Percentiles rank a stretch among this genome's conserved stretches.
Evolutionary conservation across 148 eudicot genomes (phyloP).

Genomic region (Cornus controversa): DNA sequence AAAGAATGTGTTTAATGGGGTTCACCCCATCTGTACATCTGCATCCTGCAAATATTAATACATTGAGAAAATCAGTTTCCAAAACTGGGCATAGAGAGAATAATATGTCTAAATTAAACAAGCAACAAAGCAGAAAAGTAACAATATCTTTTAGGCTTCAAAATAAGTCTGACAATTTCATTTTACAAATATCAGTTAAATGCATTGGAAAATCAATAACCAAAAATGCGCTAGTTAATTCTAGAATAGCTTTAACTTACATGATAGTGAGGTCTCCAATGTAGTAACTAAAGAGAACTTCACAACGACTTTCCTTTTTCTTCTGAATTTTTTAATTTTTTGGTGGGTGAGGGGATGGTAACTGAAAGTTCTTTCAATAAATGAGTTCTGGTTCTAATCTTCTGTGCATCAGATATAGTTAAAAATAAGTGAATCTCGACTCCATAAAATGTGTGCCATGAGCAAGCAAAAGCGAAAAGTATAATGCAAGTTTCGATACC

Average conservation of each 20-base stretch:
- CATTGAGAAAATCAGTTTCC: conserved; percentile 1
- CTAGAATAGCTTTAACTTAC: conserved; percentile 5
- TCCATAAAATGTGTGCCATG: background rate
- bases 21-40: conserved; percentile 13
- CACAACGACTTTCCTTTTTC: background rate
- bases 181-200: background rate
- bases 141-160: background rate
- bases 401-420: conserved; percentile 4
- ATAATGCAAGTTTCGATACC: conserved; percentile 14
- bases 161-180: background rate
- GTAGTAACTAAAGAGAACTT: conserved; percentile 4
- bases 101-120: background rate
- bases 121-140: background rate
- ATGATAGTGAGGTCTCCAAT: background rate
- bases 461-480: background rate
- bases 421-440: background rate
- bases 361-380: background rate
- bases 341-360: too few relatives aligned
- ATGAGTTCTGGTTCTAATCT: background rate
- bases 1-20: conserved; percentile 11
- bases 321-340: background rate
- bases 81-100: background rate
- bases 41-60: conserved; percentile 3
- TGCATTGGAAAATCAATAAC: too few relatives aligned
- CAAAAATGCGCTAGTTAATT: background rate